Base-by-base conservation (phyloP, 164 flowering plant species). In the Tinospora cordifolia region DNA sequence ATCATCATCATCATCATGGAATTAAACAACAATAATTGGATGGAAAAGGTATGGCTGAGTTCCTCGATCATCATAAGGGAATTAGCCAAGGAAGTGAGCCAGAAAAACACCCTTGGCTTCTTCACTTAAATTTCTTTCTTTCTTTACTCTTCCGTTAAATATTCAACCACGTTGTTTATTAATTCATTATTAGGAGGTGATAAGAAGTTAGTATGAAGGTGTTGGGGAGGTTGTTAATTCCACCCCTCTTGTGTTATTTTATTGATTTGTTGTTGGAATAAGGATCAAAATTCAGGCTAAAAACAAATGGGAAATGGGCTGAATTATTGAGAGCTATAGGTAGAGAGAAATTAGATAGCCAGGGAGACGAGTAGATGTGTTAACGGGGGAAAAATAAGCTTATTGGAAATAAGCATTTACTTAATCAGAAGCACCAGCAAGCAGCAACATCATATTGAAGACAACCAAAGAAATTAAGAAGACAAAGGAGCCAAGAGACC, bases 191-290 rank as follows among this genome's bases (percentile, higher is more conserved):
- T 66, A 72, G 69, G 54, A 57, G 30, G 65, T 13, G 62, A 24
- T 25, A 46, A 27, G 30, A 10, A 47, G 57, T 22, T 54, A 17
- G 60, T 47, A 34, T 67, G 38, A 26, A 14, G 47, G 68, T 39
- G 62, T 54, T 22, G 44, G 4, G 46, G 57, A 22, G 64, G 57
- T 63, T 75, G n/a, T n/a, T n/a, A n/a, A n/a, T n/a, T 66, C 65
- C 27, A 68, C 67, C 62, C 51, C 69, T 74, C 69, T 74, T 69
- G 71, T 65, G 71, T 65, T 71, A 64, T 74, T 80, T 71, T 75
- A 65, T 80, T 80, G 77, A 77, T 79, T 82, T 78, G 78, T 82
- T 80, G 79, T 74, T 62, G 76, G 76, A 77, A 84, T 82, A 82
- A 82, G 75, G 75, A 62, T 38, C 73, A 75, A 65, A 30, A 63